Percentiles rank a stretch among this genome's conserved stretches.
Evolutionary conservation across 352 stramenopile genomes (phyloP).

Genomic region (Phytophthora uliginosa): DNA sequence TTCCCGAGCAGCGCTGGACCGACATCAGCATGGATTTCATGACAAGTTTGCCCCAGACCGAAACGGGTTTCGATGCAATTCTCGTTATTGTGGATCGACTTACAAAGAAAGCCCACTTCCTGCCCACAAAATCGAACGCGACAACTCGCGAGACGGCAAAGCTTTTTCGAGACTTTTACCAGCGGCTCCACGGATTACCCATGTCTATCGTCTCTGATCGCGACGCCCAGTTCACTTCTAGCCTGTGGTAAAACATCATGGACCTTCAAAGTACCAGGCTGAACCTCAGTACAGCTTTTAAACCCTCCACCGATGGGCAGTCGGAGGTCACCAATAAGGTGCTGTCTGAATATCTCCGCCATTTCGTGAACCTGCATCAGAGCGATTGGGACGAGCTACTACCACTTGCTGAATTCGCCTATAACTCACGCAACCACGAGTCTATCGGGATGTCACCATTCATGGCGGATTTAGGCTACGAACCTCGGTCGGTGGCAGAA

Average conservation of each 20-base stretch:
- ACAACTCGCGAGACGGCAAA: background rate
- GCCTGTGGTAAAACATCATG: slow-evolving; percentile 14
- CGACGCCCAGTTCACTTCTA: slow-evolving; percentile 20
- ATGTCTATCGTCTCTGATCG: slow-evolving; percentile 18
- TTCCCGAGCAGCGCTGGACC: slow-evolving; percentile 4
- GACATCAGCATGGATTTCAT: slow-evolving; percentile 28
- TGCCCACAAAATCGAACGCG: background rate
- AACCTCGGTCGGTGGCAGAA: slow-evolving; percentile 3
- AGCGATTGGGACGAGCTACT: background rate
- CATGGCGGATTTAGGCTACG: background rate
- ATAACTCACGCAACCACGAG: slow-evolving; percentile 3
- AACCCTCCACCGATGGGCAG: slow-evolving; percentile 22
- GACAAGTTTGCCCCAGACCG: background rate
- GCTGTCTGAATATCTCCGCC: slow-evolving; percentile 1
- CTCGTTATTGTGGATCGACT: slow-evolving; percentile 16
- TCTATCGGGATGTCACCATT: slow-evolving; percentile 2
- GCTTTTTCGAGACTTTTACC: slow-evolving; percentile 20
- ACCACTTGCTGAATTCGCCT: slow-evolving; percentile 3
- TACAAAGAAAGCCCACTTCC: slow-evolving; percentile 17
- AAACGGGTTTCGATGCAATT: background rate
- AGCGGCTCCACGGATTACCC: slow-evolving; percentile 17
- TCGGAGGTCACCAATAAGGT: slow-evolving; percentile 19
- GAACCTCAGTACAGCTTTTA: slow-evolving; percentile 17
- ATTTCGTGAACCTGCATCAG: slow-evolving; percentile 6
- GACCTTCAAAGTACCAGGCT: slow-evolving; percentile 12